Evolutionary conservation across 75 land plant species (phyloP).

Genomic region (Larix kaempferi): DNA sequence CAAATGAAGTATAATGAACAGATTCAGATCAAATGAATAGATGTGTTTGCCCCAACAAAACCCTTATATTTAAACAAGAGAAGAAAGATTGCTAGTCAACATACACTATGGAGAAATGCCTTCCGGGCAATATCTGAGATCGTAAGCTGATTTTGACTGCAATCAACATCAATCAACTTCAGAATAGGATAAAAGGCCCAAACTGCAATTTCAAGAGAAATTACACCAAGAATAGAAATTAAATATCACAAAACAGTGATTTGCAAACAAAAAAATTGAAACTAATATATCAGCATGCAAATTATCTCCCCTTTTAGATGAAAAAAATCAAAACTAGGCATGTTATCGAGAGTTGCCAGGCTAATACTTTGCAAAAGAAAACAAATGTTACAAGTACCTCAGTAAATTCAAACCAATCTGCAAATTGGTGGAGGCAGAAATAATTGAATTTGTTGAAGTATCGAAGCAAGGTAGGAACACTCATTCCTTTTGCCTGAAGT

Average conservation of each 20-base stretch:
- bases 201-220: not conserved
- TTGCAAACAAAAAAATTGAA: not conserved
- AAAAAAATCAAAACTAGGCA: no score
- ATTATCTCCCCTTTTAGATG: not conserved
- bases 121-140: conserved; percentile 97
- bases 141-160: conserved; percentile 86
- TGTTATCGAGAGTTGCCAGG: no score
- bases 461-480: no score
- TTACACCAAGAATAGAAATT: not conserved
- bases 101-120: conserved; percentile 94
- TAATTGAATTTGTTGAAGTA: no score
- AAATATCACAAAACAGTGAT: not conserved
- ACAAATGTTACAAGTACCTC: not conserved
- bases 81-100: conserved; percentile 10
- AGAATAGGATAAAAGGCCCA: not conserved
- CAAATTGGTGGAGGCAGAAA: no score
- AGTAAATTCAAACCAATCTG: not conserved
- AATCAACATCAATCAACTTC: not conserved
- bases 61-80: not conserved
- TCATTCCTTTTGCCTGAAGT: no score
- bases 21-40: not conserved
- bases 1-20: conserved; percentile 5
- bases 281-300: not conserved
- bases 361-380: not conserved
- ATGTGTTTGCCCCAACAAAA: not conserved